Evolutionary conservation across 495 filamentous ascomycete genomes (phyloP).

Genomic region (Opeltia flavorubescens): DNA sequence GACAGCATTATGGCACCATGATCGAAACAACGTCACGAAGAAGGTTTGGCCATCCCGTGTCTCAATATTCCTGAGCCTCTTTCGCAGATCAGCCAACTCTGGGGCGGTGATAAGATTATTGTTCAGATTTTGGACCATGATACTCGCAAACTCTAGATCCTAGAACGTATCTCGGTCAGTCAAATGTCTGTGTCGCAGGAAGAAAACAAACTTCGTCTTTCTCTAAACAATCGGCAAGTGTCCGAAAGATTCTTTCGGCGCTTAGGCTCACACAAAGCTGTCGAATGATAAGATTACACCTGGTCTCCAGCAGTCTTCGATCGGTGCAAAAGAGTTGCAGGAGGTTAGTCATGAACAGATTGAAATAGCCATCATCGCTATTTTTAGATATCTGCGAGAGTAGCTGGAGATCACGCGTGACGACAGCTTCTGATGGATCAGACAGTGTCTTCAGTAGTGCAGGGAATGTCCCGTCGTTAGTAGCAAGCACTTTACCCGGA

Average conservation of each 20-base stretch:
- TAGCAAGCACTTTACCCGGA: slow-evolving; percentile 82
- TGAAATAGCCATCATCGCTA: slow-evolving; percentile 94
- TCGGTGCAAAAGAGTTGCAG: slow-evolving; percentile 93
- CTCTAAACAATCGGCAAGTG: slow-evolving; percentile 89
- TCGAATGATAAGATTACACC: slow-evolving; percentile 91
- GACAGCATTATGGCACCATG: slow-evolving; percentile 98
- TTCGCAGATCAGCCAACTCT: slow-evolving; percentile 79
- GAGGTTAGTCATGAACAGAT: slow-evolving; percentile 94
- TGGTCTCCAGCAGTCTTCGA: slow-evolving; percentile 72
- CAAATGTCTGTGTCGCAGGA: neutral
- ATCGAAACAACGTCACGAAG: slow-evolving; percentile 85
- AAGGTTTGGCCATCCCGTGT: slow-evolving; percentile 88
- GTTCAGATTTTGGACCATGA: slow-evolving; percentile 99
- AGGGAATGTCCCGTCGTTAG: slow-evolving; percentile 94
- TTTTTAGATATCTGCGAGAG: slow-evolving; percentile 92
- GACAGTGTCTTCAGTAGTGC: slow-evolving; percentile 92
- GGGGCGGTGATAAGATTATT: slow-evolving; percentile 98
- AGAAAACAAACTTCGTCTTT: slow-evolving; percentile 62
- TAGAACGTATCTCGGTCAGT: too few relatives aligned
- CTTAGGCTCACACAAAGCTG: slow-evolving; percentile 88
- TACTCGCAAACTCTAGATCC: slow-evolving; percentile 95
- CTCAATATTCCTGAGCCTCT: slow-evolving; percentile 79
- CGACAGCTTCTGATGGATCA: slow-evolving; percentile 88
- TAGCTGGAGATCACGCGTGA: slow-evolving; percentile 87
- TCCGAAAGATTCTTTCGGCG: slow-evolving; percentile 90